Evolutionary conservation across 345 rosid species (phyloP), one percentile per base, ranked within the genome.

Genomic region (Citrus maxima): DNA sequence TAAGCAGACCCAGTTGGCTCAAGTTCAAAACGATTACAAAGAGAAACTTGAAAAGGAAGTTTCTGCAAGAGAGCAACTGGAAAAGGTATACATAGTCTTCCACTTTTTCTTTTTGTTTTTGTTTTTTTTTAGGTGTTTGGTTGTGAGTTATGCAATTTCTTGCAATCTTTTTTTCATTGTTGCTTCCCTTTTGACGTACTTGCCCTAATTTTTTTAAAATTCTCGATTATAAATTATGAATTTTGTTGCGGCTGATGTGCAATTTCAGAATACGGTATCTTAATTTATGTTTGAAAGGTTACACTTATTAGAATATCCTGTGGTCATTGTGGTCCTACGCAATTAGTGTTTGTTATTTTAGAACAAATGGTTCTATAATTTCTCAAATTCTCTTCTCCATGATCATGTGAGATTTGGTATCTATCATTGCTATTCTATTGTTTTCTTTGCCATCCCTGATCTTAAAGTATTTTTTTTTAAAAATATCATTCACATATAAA

Each of bases 11-110:
- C 97, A 88, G 68, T 78, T 89, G 83, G 62, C 73, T 87, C 98
- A 94, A 86, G 90, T 90, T 46, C 95, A 94, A 86, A 90, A 77
- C 78, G 85, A 86, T 78, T 89, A 89, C 84, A 91, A 90, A 86
- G 93, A 86, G 51, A 90, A 86, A 80, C 92, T 94, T 49, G 97
- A 91, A 77, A 91, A 89, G 83, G 99, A 93, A 89, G 84, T 78
- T 68, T 88, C 89, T 78, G 74, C 82, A n/a, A 90, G 88, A 78
- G 87, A 84, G 83, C 89, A 88, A 61, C 67, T 82, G 25, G 95
- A 93, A 85, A 93, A 91, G 99, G 99, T 96, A 84, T 71, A 35
- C 13, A 38, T 21, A 16, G 40, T 7, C 21, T 65, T 65, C 51
- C 16, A 0, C 38, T 7, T 65, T 21, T 2, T 34, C 6, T 34